phyloP scores from a whole-genome alignment of 2,329 filamentous ascomycete genomes.

The Colletotrichum orchidophilum region DNA sequence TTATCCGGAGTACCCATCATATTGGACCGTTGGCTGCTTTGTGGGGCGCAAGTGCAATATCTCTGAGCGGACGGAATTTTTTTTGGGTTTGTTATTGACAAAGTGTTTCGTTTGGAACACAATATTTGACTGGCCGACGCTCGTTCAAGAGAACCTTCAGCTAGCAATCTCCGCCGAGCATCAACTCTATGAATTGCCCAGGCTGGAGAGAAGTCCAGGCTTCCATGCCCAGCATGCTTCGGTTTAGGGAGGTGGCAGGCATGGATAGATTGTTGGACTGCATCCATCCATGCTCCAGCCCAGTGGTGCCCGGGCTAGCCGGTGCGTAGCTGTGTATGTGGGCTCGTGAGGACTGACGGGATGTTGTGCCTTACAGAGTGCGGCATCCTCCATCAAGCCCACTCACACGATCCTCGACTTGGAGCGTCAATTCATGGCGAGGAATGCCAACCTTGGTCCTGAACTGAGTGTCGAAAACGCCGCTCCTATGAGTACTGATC shows the following conservation, averaged over 20 bases:
- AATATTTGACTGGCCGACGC: conserved; percentile 2
- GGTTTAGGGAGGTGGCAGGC: background rate
- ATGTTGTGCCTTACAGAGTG: conserved; percentile 18
- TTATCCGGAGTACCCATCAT: background rate
- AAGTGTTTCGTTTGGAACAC: conserved; percentile 29
- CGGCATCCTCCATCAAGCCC: conserved; percentile 2
- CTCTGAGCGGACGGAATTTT: background rate
- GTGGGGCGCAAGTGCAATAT: background rate
- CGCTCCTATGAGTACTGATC: conserved; percentile 5
- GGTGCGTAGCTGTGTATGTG: background rate
- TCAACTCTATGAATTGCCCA: conserved; percentile 3
- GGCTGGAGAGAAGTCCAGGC: conserved; percentile 19
- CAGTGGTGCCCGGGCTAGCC: conserved; percentile 15
- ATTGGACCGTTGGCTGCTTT: background rate
- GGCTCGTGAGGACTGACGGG: background rate
- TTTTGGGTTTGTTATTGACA: conserved; percentile 27
- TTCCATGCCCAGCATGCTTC: background rate
- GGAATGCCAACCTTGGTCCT: conserved; percentile 5
- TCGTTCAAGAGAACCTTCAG: conserved; percentile 2
- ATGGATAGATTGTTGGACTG: background rate
- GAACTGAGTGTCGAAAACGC: background rate
- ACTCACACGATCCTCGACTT: conserved; percentile 11
- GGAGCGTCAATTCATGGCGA: background rate
- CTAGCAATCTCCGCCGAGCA: background rate
- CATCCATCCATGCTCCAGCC: conserved; percentile 26